These are phyloP conservation scores for Lepiota venenata DNA, from an alignment of 768 basidiomycete genomes.

Conservation along the genomic window DNA sequence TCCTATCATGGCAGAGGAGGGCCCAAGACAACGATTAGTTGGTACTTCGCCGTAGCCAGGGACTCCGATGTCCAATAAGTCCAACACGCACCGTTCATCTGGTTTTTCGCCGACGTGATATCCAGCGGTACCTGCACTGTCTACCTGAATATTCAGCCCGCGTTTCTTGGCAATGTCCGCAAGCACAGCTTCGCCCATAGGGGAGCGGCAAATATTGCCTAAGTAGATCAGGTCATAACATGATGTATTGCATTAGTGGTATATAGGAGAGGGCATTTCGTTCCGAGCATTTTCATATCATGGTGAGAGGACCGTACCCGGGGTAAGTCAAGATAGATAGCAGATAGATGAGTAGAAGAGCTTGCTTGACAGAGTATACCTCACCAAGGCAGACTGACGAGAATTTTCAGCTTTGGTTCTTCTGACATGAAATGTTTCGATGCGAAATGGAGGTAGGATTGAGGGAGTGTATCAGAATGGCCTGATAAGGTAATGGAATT, in stretches of 20 bases:
- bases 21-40: too few relatives aligned
- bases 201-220: constrained; percentile 88
- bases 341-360: neutral
- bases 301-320: too few relatives aligned
- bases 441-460: too few relatives aligned
- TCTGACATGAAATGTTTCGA: constrained; percentile 10
- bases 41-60: too few relatives aligned
- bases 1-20: constrained; percentile 35
- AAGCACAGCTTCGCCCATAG: constrained; percentile 90
- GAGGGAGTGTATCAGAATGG: too few relatives aligned
- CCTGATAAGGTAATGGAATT: too few relatives aligned
- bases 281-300: too few relatives aligned
- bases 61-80: neutral
- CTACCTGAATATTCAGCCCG: constrained; percentile 64
- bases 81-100: constrained; percentile 60
- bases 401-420: constrained; percentile 43
- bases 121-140: constrained; percentile 81
- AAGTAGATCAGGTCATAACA: neutral
- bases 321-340: neutral
- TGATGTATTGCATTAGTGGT: too few relatives aligned
- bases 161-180: constrained; percentile 63
- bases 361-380: neutral
- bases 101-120: constrained; percentile 86
- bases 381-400: constrained; percentile 71
- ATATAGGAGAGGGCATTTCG: too few relatives aligned